A percentile compares a stretch with the other conserved stretches of the same genome.
phyloP scores from a whole-genome alignment of 208 protist genomes.

The Acanthamoeba triangularis region DNA sequence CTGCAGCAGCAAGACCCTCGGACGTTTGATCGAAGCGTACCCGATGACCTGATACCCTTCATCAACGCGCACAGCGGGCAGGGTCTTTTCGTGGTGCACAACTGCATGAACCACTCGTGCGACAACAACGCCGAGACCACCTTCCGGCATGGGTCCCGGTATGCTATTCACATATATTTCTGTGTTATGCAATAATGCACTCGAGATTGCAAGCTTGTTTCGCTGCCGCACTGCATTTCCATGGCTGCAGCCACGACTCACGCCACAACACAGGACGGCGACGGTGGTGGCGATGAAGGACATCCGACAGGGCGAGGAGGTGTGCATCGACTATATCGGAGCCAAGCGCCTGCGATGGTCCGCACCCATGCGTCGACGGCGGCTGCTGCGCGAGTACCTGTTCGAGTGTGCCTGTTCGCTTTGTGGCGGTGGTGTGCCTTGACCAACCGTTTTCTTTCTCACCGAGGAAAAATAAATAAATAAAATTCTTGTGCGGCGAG shows the following conservation, averaged over 20 bases:
- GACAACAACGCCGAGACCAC: conserved; percentile 42
- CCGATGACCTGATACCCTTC: neutral
- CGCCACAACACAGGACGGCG: neutral
- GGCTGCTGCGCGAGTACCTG: neutral
- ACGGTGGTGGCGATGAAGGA: conserved; percentile 34
- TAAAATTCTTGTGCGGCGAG: too few species aligned
- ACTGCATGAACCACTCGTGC: conserved; percentile 37
- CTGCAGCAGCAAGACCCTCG: neutral
- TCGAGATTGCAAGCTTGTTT: too few species aligned
- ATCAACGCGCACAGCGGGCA: conserved; percentile 2
- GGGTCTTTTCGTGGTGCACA: conserved; percentile 3
- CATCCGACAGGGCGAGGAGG: conserved; percentile 4
- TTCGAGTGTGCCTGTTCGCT: neutral
- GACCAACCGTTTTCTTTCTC: too few species aligned
- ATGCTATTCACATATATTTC: too few species aligned
- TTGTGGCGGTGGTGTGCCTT: neutral
- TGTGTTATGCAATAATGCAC: too few species aligned
- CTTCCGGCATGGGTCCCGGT: neutral
- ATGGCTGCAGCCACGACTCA: neutral
- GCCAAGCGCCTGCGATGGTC: neutral
- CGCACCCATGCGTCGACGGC: neutral
- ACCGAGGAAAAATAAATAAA: too few species aligned
- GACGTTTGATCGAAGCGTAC: neutral
- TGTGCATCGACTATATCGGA: conserved; percentile 28
- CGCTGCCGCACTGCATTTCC: neutral